Conservation (phyloP, 2,329 filamentous ascomycete species). For the Colletotrichum shisoi region DNA sequence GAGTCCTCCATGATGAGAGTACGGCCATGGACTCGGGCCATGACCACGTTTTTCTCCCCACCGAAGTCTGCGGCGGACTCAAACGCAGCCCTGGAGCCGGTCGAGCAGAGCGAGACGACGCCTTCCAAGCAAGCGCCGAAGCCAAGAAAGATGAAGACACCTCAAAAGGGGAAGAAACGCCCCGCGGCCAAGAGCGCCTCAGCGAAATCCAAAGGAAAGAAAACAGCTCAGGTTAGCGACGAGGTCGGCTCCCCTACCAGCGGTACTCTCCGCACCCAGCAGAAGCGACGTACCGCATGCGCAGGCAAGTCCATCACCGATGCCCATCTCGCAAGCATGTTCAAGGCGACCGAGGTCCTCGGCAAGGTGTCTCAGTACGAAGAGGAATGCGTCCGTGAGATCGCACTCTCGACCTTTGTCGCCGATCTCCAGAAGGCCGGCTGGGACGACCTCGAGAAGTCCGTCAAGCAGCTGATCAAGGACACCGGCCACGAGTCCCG, state of each 20-base stretch:
- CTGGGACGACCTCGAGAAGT: conserved; percentile 1
- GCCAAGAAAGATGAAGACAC: neutral
- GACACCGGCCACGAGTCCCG: neutral
- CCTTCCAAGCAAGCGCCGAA: neutral
- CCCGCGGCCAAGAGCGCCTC: neutral
- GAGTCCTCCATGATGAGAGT: fast-evolving
- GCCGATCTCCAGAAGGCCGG: neutral
- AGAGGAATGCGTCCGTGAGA: neutral
- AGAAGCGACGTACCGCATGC: neutral
- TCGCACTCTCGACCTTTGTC: neutral
- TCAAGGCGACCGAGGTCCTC: neutral
- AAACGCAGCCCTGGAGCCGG: neutral
- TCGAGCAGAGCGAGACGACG: neutral
- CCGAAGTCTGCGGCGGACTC: neutral
- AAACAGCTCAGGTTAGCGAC: too few species aligned
- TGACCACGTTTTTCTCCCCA: neutral
- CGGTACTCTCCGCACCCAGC: neutral
- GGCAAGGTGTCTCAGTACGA: neutral
- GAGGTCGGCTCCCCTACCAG: neutral
- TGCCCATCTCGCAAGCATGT: neutral
- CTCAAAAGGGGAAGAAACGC: neutral
- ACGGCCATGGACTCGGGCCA: neutral
- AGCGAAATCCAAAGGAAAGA: fast-evolving
- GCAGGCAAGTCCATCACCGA: neutral
- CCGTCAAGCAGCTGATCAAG: neutral